These are phyloP conservation scores for Botryococcus braunii DNA, from an alignment of 163 green algal genomes.

Conservation along the genomic window DNA sequence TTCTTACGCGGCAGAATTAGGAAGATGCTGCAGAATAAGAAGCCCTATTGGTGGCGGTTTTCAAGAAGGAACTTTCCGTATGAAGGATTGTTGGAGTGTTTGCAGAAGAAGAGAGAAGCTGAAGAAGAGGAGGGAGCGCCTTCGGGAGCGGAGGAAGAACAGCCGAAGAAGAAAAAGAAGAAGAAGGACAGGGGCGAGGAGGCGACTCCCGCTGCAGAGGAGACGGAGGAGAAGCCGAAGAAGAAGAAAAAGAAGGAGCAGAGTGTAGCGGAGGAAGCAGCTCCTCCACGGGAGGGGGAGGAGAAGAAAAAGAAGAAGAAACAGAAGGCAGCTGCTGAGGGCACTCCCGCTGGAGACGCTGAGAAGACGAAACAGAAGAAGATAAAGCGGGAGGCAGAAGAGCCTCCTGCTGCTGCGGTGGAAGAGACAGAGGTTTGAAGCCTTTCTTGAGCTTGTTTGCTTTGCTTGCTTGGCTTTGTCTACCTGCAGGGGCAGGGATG, in stretches of 20 bases:
- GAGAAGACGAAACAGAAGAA: conserved; percentile 16
- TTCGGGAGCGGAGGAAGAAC: not conserved
- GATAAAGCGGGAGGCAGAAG: too few species aligned
- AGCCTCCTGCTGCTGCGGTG: too few species aligned
- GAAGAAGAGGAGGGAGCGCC: conserved; percentile 1
- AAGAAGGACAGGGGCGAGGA: conserved; percentile 26
- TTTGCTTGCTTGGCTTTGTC: too few species aligned
- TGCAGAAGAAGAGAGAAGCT: not conserved
- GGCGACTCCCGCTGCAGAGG: conserved; percentile 1
- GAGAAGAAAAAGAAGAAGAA: conserved; percentile 37
- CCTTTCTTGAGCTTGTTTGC: too few species aligned
- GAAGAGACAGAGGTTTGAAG: too few species aligned
- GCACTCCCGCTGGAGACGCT: not conserved
- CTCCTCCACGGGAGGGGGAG: conserved; percentile 10
- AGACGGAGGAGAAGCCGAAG: not conserved
- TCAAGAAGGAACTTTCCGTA: not conserved
- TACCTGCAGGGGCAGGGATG: too few species aligned
- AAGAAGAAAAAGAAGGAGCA: conserved; percentile 10
- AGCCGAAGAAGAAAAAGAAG: conserved; percentile 13
- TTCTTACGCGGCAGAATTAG: not conserved
- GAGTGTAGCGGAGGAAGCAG: conserved; percentile 1
- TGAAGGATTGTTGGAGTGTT: not conserved
- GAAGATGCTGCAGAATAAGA: not conserved
- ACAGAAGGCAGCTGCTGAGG: conserved; percentile 19
- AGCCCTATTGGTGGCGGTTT: not conserved